Evolutionary conservation across 345 rosid species (phyloP), one percentile per base, ranked within the genome.

Genomic region (Bruguiera parviflora): DNA sequence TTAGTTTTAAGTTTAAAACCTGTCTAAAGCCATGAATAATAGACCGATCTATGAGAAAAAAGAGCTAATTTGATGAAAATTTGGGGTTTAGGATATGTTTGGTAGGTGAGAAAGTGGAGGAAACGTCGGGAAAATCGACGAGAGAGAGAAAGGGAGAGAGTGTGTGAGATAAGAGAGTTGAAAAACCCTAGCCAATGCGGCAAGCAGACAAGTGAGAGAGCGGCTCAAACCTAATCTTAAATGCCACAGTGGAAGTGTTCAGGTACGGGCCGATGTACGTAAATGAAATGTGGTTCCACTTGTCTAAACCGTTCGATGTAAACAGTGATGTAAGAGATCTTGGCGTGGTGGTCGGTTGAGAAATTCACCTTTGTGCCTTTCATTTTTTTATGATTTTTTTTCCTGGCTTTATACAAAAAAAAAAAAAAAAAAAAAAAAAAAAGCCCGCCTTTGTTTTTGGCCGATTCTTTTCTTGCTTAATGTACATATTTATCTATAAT

Each of bases 141-240:
- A 37, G 51, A 31, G 25, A 15, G 64, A n/a, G n/a, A n/a, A n/a
- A n/a, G n/a, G n/a, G n/a, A n/a, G n/a, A 13, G 66, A 20, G 21
- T 15, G 78, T 25, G 33, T 7, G 10, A 1, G 57, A 66, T 63
- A 22, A 29, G 35, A 22, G 53, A n/a, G 35, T 8, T 18, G 16
- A 77, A 70, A 86, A 84, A 87, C 80, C 85, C 91, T 83, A 83
- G 72, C 78, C 77, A 68, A 47, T 76, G 88, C 88, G 89, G 88
- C 89, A 76, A 88, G 87, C 89, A 76, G 87, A 74, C 69, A 67
- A 57, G 8, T 4, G 29, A 37, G 28, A 49, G 33, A 1, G 29
- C 0, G 53, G 63, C 77, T 10, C 13, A 37, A 71, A 65, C 81
- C 69, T 77, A 53, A 80, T 81, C 87, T 79, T 83, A 80, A 79